A percentile compares a stretch with the other conserved stretches of the same genome.
Evolutionary conservation across 495 filamentous ascomycete genomes (phyloP).

Genomic region (Neurospora terricola): DNA sequence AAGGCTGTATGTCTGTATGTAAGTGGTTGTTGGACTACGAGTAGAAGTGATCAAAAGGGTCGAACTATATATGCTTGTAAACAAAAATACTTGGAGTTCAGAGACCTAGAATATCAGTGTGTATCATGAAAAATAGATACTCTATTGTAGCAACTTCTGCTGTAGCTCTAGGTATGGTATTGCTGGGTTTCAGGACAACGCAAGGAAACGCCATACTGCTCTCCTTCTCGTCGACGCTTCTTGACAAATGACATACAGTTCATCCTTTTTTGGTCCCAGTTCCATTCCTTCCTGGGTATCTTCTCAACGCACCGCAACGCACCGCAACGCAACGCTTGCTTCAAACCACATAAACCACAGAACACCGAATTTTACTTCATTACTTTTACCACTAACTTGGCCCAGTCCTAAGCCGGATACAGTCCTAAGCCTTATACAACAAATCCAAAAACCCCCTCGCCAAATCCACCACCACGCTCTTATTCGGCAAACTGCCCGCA

Average conservation of each 20-base stretch:
- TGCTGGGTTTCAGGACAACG: not conserved
- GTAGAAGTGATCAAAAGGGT: too few species aligned
- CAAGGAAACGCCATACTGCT: not conserved
- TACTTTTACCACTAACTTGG: not conserved
- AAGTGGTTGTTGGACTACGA: not conserved
- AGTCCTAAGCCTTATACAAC: constrained; percentile 78
- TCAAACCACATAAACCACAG: not conserved
- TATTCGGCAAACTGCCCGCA: constrained; percentile 88
- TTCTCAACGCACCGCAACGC: not conserved
- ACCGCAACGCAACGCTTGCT: not conserved
- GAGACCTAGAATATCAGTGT: not conserved
- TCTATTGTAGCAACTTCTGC: not conserved
- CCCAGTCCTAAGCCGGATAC: constrained; percentile 64
- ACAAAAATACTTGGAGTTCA: too few species aligned
- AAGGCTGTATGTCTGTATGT: not conserved
- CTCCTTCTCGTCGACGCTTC: not conserved
- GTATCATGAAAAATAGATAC: not conserved
- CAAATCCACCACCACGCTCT: constrained; percentile 84
- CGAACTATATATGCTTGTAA: too few species aligned
- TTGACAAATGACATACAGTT: not conserved
- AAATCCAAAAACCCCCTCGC: constrained; percentile 90
- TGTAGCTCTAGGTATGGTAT: not conserved
- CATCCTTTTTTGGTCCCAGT: not conserved
- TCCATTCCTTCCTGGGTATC: not conserved
- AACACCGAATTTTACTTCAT: not conserved